Evolutionary conservation across 2,329 filamentous ascomycete species (phyloP), one percentile per base, ranked within the genome.

Genomic region (Monilinia aucupariae): DNA sequence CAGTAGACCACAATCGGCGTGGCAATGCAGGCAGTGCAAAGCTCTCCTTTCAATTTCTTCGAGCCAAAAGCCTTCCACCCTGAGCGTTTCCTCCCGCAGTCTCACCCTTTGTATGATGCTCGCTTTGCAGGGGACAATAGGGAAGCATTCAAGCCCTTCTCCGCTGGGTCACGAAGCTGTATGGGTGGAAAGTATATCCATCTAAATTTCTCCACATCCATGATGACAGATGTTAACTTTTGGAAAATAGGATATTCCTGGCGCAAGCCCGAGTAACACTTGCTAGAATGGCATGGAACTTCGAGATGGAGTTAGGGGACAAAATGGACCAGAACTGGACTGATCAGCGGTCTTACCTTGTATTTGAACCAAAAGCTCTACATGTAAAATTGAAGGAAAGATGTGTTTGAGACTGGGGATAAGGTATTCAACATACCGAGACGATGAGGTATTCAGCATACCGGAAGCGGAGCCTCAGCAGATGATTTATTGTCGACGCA

Each of bases 41-140:
- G 22, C 20, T 39, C 32, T 10, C 34, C 56, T n/a, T 30, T 49
- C 3, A 39, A 39, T 25, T 60, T 48, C 32, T 48, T 51, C 17
- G 58, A 60, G 20, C 58, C 47, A 37, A 49, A 49, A 25, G 22
- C 34, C 10, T 60, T 60, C 25, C 58, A 60, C n/a, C 47, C 58
- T 6, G 58, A 60, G n/a, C 47, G 47, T 15, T 60, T 60, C 13
- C 34, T 60, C 5, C 34, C 47, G 3, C 5, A 27, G 10, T 9
- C 1, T n/a, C 45, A 60, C 34, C 34, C 47, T 5, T 20, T 49
- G 15, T 60, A 60, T 30, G 58, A 60, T 41, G 8, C 9, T 41
- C 32, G 22, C 30, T 60, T 60, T 51, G 34, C 10, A 41, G 22
- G 20, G 5, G 58, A 60, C 30, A 25, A 60, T 9, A 60, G n/a